Conservation (phyloP, 331 rosid species). For the Cydonia oblonga region DNA sequence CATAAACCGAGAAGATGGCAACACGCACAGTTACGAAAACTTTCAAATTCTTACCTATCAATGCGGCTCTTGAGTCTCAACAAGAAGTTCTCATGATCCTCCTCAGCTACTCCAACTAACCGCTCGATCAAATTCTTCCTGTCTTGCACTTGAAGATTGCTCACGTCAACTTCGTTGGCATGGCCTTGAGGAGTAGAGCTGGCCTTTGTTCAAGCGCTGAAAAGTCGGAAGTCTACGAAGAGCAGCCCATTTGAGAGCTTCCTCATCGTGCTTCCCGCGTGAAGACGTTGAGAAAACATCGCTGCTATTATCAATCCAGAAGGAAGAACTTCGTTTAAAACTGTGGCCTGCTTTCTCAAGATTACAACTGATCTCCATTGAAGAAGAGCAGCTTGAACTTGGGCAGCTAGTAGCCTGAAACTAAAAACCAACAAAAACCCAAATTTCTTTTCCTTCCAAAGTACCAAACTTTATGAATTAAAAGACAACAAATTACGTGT, state of each 20-base stretch:
- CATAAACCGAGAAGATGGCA: too few relatives aligned
- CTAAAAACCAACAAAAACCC: not conserved
- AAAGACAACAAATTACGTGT: too few relatives aligned
- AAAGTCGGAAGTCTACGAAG: slow-evolving; percentile 50
- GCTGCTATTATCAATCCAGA: not conserved
- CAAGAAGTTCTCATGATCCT: slow-evolving; percentile 19
- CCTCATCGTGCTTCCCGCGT: slow-evolving; percentile 49
- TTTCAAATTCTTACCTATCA: slow-evolving; percentile 1
- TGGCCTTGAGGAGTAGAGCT: slow-evolving; percentile 27
- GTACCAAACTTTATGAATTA: not conserved
- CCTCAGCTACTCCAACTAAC: slow-evolving; percentile 21
- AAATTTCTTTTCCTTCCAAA: not conserved
- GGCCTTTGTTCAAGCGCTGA: slow-evolving; percentile 44
- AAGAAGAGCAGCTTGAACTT: not conserved
- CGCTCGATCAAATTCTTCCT: slow-evolving; percentile 39
- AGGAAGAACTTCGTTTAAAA: not conserved
- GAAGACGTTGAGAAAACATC: not conserved
- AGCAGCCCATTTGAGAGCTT: slow-evolving; percentile 65
- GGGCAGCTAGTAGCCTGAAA: not conserved
- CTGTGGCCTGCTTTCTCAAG: slow-evolving; percentile 6
- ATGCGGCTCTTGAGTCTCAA: slow-evolving; percentile 17
- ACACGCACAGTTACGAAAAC: not conserved
- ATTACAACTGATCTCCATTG: slow-evolving; percentile 6
- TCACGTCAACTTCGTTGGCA: slow-evolving; percentile 27
- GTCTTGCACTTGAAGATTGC: slow-evolving; percentile 37